Conservation (phyloP, 139 green algal genomes). For the Chlamydomonas incerta region DNA sequence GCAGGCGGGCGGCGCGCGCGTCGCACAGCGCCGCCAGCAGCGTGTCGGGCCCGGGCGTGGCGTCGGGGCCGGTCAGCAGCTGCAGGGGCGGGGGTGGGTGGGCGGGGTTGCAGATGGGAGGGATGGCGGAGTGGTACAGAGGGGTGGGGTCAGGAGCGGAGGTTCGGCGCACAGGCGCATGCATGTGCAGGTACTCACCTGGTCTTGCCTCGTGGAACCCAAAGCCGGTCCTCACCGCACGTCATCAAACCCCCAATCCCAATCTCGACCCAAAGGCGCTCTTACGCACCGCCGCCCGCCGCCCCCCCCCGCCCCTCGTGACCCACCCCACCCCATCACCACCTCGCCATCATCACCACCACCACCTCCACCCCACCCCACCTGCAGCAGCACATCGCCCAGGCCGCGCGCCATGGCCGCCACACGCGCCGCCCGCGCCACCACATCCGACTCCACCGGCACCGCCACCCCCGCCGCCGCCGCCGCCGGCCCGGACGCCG, state of each 20-base stretch:
- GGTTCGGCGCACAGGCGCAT: no score
- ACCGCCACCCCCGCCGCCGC: background rate
- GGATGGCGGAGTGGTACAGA: no score
- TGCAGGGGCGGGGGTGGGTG: background rate
- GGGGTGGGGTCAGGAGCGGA: no score
- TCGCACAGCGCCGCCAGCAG: background rate
- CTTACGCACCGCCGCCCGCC: no score
- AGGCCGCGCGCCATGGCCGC: background rate
- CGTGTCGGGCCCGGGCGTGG: background rate
- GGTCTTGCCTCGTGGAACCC: no score
- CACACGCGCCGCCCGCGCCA: background rate
- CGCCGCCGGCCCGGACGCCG: background rate
- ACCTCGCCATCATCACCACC: no score
- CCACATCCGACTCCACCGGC: background rate
- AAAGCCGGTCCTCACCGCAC: no score
- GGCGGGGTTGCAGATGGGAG: no score
- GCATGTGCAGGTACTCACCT: no score
- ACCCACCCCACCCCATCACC: no score
- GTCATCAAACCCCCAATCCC: no score
- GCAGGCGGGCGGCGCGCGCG: background rate
- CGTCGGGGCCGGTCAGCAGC: background rate
- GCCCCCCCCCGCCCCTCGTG: background rate
- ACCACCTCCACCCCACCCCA: background rate
- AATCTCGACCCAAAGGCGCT: no score
- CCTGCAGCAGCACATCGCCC: slow-evolving; percentile 7